Conservation (phyloP, 306 rosid genomes). For the Macrotyloma uniflorum region DNA sequence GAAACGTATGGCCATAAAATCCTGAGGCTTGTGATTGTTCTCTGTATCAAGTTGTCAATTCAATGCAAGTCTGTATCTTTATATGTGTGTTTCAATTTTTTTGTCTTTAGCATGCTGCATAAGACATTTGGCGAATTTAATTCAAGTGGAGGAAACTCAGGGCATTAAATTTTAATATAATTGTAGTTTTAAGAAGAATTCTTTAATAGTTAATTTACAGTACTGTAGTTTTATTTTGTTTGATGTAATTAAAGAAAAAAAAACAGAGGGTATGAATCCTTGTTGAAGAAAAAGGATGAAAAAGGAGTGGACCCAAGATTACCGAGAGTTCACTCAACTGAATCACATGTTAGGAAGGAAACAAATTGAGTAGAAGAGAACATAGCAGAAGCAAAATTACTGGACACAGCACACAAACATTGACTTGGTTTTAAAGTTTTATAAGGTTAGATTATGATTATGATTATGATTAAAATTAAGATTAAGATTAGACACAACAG, state of each 20-base stretch:
- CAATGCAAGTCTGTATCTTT: not conserved
- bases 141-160: not conserved
- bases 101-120: not conserved
- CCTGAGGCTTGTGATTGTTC: not conserved
- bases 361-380: not conserved
- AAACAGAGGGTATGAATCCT: not conserved
- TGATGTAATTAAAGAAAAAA: too few relatives aligned
- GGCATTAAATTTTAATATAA: not conserved
- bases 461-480: too few relatives aligned
- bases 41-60: not conserved
- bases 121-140: not conserved
- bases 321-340: slow-evolving; percentile 60
- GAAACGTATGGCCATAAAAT: not conserved
- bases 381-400: slow-evolving; percentile 2
- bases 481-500: not conserved
- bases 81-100: not conserved
- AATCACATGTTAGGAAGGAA: slow-evolving; percentile 45
- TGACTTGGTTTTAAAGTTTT: slow-evolving; percentile 48
- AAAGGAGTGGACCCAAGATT: slow-evolving; percentile 43
- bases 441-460: not conserved
- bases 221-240: not conserved
- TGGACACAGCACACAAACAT: slow-evolving; percentile 18
- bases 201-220: not conserved
- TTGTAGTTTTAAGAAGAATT: not conserved
- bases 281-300: not conserved